Base-by-base conservation (phyloP, 129 eudicot species). In the Arctium minus region DNA sequence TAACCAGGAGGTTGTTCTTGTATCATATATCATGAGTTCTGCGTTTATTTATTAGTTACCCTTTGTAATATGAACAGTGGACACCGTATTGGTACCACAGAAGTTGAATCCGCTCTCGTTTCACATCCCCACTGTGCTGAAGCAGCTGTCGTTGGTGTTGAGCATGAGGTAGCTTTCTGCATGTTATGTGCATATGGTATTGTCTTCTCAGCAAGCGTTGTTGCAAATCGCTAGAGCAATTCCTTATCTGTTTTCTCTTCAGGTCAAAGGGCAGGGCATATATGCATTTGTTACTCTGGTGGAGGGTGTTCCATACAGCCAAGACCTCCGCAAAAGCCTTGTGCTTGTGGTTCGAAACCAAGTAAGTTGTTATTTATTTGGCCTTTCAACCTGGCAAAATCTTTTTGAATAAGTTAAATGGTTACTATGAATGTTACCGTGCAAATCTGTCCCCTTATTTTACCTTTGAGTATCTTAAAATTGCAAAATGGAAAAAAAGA, bases 91-190 rank as follows among this genome's bases (percentile, higher is more conserved):
- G 98, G 99, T 76, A 93, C 99, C 3, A 94, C 99, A 56, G 99
- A 96, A 90, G 99, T 96, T 81, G 99, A 96, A 89, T 96, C 99
- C 30, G 99, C 99, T 72, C 86, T 96, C 74, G 97, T 96, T 90
- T 96, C 97, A 64, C 99, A 96, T 82, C 96, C 97, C 22, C 97
- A 92, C 6, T 96, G 99, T 79, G 88, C 98, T 77, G 99, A 96
- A 90, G 99, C 99, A 75, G 99, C 99, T 76, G 99, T 96, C 30
- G 99, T 96, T 81, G 99, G 97, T 73, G 91, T 96, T 87, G 99
- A 96, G 79, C 99, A 96, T 81, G 99, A 92, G 99, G 99, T 93
- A 88, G 39, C 27, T 67, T 11, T 17, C 38, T 39, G 74, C 85
- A 36, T 62, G 73, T 56, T 50, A 27, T 62, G 39, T 48, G 13